Base-by-base conservation (phyloP, 2,329 filamentous ascomycete species). In the Clarireedia monteithiana region DNA sequence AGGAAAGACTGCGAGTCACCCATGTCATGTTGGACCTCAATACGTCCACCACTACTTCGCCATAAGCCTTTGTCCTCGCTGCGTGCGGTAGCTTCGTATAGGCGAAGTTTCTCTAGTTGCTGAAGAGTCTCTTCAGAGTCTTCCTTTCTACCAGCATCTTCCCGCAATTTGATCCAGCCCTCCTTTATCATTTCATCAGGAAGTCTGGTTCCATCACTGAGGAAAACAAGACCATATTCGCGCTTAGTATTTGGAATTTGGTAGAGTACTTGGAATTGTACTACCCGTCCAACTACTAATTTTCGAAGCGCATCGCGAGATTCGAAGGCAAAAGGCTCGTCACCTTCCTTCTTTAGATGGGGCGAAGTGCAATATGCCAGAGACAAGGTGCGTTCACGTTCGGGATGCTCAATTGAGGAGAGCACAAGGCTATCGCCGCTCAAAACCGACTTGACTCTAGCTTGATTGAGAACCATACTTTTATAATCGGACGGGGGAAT, bases 361-460 rank as follows among this genome's bases (percentile, higher is more conserved):
- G 94, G 94, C 50, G 91, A 91, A 58, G 86, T 88, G 64, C 97
- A 91, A 74, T 91, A 97, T 66, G 94, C 94, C 62, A 99, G 79
- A 68, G 91, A 95, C 66, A 99, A 80, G 52, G 81, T 89, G 67
- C 90, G 88, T 76, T 97, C 94, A 72, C 86, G 83, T 62, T 83
- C 79, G 38, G 88, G 86, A 70, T 95, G 91, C 72, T 85, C 86
- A 69, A 89, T 79, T 73, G 88, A 90, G 66, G 86, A 83, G 67
- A 97, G 77, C 62, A 97, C 78, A 65, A 97, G 75, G 27, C 91
- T 96, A 77, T 97, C 94, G 67, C 94, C 94, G 68, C 91, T 96
- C 68, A 95, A 77, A 64, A 96, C 89, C 71, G 87, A 89, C 80
- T 99, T 99, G 73, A 97, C 91, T 68, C 85, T 88, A 70, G 85